Evolutionary conservation across 495 filamentous ascomycete genomes (phyloP).

Genomic region (Hypoxylon fuscum): DNA sequence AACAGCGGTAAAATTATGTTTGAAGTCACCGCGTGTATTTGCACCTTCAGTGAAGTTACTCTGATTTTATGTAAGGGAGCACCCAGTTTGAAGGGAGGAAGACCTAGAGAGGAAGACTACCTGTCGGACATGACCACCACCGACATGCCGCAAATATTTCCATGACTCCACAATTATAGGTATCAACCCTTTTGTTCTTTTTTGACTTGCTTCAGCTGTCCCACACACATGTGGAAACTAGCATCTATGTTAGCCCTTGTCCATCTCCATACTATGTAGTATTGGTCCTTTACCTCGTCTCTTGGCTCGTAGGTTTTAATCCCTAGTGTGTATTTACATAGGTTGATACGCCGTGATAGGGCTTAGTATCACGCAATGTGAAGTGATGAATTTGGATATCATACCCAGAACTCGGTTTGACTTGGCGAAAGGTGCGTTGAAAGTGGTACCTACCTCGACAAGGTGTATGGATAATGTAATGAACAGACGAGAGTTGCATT

Average conservation of each 20-base stretch:
- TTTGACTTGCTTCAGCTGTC: constrained; percentile 4
- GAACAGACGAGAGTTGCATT: constrained; percentile 12
- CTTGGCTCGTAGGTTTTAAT: constrained; percentile 5
- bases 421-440: not conserved
- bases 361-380: constrained; percentile 12
- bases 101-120: too few relatives aligned
- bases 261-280: not conserved
- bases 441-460: not conserved
- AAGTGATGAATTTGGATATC: not conserved
- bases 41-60: not conserved
- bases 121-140: too few relatives aligned
- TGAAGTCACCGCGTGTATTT: too few relatives aligned
- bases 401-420: not conserved
- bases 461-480: not conserved
- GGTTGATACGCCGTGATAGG: constrained; percentile 13
- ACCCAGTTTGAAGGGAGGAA: constrained; percentile 1
- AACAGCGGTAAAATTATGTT: not conserved
- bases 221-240: constrained; percentile 8
- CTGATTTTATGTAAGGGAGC: constrained; percentile 2
- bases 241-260: constrained; percentile 1
- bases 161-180: constrained; percentile 23
- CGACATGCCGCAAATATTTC: constrained; percentile 8
- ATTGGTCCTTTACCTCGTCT: too few relatives aligned
- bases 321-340: not conserved
- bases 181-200: constrained; percentile 6